phyloP scores from a whole-genome alignment of 2,329 filamentous ascomycete genomes.

The Ophiocordyceps sinensis region DNA sequence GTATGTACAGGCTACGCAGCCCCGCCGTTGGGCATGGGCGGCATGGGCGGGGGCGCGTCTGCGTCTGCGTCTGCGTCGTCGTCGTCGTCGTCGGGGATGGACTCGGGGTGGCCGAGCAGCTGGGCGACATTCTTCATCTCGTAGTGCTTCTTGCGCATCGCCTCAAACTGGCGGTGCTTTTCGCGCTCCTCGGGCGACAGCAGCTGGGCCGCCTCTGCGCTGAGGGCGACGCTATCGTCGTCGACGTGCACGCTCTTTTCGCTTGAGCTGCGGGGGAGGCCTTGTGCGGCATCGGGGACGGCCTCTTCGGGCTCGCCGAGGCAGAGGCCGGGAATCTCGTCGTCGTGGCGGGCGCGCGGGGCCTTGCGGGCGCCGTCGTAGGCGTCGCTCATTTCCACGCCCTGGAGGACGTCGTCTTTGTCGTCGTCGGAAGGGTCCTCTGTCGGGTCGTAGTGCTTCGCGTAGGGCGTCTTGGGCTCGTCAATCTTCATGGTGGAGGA shows the following conservation, averaged over 20 bases:
- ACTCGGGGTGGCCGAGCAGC: constrained; percentile 64
- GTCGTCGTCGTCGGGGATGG: constrained; percentile 45
- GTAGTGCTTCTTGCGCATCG: constrained; percentile 90
- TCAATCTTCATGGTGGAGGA: constrained; percentile 97
- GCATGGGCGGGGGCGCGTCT: constrained; percentile 20
- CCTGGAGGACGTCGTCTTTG: constrained; percentile 11
- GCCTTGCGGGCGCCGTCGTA: constrained; percentile 13
- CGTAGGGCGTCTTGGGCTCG: constrained; percentile 96
- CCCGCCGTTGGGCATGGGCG: constrained; percentile 27
- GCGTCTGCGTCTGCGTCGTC: constrained; percentile 12
- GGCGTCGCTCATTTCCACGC: constrained; percentile 4
- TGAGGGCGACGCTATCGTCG: constrained; percentile 40
- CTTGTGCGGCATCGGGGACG: constrained; percentile 27
- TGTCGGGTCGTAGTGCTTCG: constrained; percentile 75
- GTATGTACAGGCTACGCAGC: constrained; percentile 9
- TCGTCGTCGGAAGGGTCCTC: constrained; percentile 80
- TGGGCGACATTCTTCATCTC: constrained; percentile 94
- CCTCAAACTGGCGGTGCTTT: constrained; percentile 86
- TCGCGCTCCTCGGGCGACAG: constrained; percentile 61
- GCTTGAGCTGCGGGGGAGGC: constrained; percentile 21
- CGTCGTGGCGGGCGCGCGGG: constrained; percentile 30
- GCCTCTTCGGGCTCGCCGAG: constrained; percentile 83
- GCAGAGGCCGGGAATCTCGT: constrained; percentile 84
- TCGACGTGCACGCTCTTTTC: constrained; percentile 73
- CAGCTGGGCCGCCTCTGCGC: constrained; percentile 39